Evolutionary conservation across 129 eudicot species (phyloP).

Genomic region (Dittrichia graveolens): DNA sequence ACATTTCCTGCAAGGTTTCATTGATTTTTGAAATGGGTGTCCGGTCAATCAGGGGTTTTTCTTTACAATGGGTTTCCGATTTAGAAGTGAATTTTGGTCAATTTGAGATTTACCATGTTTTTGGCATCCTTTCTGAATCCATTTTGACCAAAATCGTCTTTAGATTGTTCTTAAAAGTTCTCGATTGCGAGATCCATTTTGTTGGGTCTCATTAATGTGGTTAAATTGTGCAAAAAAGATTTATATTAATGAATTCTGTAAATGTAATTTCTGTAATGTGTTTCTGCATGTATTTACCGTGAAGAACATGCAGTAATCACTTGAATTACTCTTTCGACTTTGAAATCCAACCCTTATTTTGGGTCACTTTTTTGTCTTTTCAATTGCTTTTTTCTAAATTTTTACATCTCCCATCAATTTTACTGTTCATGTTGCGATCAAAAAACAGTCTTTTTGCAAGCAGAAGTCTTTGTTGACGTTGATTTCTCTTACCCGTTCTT

Average conservation of each 20-base stretch:
- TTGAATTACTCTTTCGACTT: neutral
- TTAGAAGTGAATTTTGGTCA: conserved; percentile 9
- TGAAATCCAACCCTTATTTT: conserved; percentile 6
- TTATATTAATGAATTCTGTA: neutral
- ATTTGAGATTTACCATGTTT: neutral
- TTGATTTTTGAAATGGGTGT: conserved; percentile 24
- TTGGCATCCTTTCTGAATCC: neutral
- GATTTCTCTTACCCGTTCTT: conserved; percentile 25
- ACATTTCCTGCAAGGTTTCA: conserved; percentile 17
- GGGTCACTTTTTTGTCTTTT: neutral
- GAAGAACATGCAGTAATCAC: conserved; percentile 22
- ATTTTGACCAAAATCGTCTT: neutral
- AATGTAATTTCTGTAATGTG: neutral
- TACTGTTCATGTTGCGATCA: conserved; percentile 10
- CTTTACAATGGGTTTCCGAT: neutral
- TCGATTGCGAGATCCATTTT: conserved; percentile 9
- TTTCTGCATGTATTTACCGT: conserved; percentile 21
- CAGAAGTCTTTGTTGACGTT: conserved; percentile 33
- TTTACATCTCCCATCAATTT: conserved; percentile 23
- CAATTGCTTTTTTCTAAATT: conserved; percentile 1
- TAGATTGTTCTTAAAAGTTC: neutral
- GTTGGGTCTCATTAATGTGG: conserved; percentile 7
- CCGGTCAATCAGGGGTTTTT: neutral
- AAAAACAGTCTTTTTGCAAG: conserved; percentile 20
- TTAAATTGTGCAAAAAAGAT: conserved; percentile 10